A percentile compares a stretch with the other conserved stretches of the same genome.
Evolutionary conservation across 805 yeast genomes (phyloP).

Genomic region (Candida anglica): DNA sequence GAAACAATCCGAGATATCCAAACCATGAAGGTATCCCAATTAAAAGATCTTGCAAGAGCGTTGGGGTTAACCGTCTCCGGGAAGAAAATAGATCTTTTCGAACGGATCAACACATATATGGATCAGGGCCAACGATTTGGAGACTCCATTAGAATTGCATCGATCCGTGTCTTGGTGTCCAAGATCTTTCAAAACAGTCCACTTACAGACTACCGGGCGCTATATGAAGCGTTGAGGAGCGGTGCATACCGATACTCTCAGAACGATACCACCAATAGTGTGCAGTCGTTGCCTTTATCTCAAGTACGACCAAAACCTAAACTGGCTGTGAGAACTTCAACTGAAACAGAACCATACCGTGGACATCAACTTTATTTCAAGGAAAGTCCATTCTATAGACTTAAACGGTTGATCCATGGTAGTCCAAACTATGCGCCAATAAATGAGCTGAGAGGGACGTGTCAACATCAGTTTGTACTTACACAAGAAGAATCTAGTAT

Average conservation of each 20-base stretch:
- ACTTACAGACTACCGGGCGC: conserved; percentile 32
- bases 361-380: conserved; percentile 46
- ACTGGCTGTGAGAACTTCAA: background rate
- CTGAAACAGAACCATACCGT: conserved; percentile 8
- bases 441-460: conserved; percentile 43
- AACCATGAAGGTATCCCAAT: conserved; percentile 43
- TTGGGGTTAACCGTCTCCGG: conserved; percentile 51
- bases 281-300: no score
- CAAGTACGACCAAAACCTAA: background rate
- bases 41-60: conserved; percentile 50
- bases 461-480: conserved; percentile 34
- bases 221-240: conserved; percentile 21
- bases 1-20: conserved; percentile 1
- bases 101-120: conserved; percentile 47
- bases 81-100: conserved; percentile 56
- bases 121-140: conserved; percentile 36
- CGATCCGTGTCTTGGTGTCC: conserved; percentile 42
- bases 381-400: conserved; percentile 53
- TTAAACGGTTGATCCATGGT: conserved; percentile 44
- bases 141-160: conserved; percentile 40
- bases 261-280: background rate
- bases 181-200: conserved; percentile 30
- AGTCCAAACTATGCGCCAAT: conserved; percentile 45
- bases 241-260: conserved; percentile 20
- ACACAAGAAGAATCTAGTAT: conserved; percentile 36